Base-by-base conservation (phyloP, 495 filamentous ascomycete genomes). In the Monascus purpureus region DNA sequence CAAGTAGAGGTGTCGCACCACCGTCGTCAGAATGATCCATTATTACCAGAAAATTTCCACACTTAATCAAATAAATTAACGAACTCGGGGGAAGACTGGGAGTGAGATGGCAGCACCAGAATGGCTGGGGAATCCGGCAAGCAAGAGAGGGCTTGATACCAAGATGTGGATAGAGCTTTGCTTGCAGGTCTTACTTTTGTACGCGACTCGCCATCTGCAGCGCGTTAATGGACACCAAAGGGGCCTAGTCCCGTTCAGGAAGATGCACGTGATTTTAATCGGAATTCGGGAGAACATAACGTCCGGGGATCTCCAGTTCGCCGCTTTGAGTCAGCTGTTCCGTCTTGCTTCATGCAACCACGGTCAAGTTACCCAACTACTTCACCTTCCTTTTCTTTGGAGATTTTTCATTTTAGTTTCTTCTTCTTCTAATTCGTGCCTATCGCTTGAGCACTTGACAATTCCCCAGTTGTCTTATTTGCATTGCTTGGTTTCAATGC, bases 21-120 rank as follows among this genome's bases (percentile, higher is more conserved):
- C 9, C 13, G 17, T 63, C 59, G 16, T 65, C 61, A 19, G 59
- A 63, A 29, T 49, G 39, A 24, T 65, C 59, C 57, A 61, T 63
- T 6, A 11, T 12, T 12, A 12, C 3, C 9, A 16, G 9, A 8
- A 14, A 30, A 18, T 17, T 17, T 28, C 13, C 26, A 28, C 8
- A 28, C 8, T 28, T 13, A 8, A 6, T 13, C 5, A n/a, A 8
- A 13, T 8, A 14, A 28, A 13, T 8, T 7, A 28, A 13, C 26
- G 8, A 9, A 6, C 5, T n/a, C n/a, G n/a, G n/a, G n/a, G n/a
- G n/a, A n/a, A n/a, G n/a, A n/a, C n/a, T n/a, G n/a, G n/a, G n/a
- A n/a, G n/a, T n/a, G n/a, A n/a, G n/a, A n/a, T n/a, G n/a, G n/a
- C n/a, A n/a, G n/a, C n/a, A n/a, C n/a, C n/a, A n/a, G n/a, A n/a